These are phyloP conservation scores for Colletotrichum abscissum DNA, from an alignment of 2,329 filamentous ascomycete genomes.

Conservation along the genomic window DNA sequence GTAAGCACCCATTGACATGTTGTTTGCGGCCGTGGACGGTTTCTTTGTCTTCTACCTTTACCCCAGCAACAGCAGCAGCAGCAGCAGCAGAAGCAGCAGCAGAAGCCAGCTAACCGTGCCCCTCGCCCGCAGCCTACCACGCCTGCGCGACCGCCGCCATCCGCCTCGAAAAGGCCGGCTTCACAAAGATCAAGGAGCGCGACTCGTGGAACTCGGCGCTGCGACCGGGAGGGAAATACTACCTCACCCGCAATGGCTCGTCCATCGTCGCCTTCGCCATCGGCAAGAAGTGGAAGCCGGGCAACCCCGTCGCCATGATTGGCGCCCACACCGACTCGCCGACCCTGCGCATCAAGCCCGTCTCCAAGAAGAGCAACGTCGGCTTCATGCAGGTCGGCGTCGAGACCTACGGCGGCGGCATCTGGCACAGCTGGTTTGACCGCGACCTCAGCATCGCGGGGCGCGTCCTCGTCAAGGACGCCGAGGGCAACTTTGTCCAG, in stretches of 20 bases:
- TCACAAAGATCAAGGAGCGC: slow-evolving; percentile 88
- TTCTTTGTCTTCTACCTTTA: not conserved
- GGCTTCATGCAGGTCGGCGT: slow-evolving; percentile 96
- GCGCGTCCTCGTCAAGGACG: slow-evolving; percentile 82
- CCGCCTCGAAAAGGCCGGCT: slow-evolving; percentile 84
- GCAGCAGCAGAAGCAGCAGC: no score
- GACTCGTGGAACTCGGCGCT: slow-evolving; percentile 87
- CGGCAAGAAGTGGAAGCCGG: slow-evolving; percentile 89
- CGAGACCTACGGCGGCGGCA: slow-evolving; percentile 94
- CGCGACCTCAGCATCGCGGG: slow-evolving; percentile 92
- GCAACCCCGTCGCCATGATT: slow-evolving; percentile 91
- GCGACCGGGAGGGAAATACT: slow-evolving; percentile 92
- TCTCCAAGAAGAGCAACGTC: slow-evolving; percentile 87
- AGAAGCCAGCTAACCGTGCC: slow-evolving; percentile 6
- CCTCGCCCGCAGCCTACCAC: slow-evolving; percentile 79
- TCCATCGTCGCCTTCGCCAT: slow-evolving; percentile 94
- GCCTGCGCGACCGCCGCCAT: slow-evolving; percentile 83
- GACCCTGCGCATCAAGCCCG: slow-evolving; percentile 90
- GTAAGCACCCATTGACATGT: slow-evolving; percentile 62
- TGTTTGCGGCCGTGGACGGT: slow-evolving; percentile 36
- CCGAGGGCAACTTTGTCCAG: slow-evolving; percentile 79
- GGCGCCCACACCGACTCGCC: slow-evolving; percentile 97
- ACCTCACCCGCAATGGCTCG: slow-evolving; percentile 91
- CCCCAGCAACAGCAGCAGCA: not conserved
- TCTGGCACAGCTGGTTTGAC: slow-evolving; percentile 99